A percentile compares a stretch with the other conserved stretches of the same genome.
Conservation (phyloP, 768 basidiomycete species). For the Arthromyces matolae region DNA sequence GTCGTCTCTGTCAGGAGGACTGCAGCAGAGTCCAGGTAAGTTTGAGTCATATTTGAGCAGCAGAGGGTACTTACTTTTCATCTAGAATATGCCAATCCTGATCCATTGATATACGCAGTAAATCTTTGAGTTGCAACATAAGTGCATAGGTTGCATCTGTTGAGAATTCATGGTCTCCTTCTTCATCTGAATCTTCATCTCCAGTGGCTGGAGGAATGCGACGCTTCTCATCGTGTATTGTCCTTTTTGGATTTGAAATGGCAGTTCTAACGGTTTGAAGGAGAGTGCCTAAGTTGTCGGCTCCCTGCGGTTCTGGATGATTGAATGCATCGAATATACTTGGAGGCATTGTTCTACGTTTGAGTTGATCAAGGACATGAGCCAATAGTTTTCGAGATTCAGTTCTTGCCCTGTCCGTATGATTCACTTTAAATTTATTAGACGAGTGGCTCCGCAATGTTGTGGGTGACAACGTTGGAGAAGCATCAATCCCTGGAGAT, state of each 20-base stretch:
- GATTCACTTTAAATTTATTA: slow-evolving; percentile 13
- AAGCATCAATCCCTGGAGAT: slow-evolving; percentile 18
- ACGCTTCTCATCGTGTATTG: slow-evolving; percentile 20
- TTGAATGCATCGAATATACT: slow-evolving; percentile 43
- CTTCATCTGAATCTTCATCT: slow-evolving; percentile 49
- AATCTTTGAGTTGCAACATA: slow-evolving; percentile 58
- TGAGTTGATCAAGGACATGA: slow-evolving; percentile 62
- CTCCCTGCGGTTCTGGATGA: slow-evolving; percentile 19
- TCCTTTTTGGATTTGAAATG: slow-evolving; percentile 36
- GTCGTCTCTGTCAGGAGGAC: slow-evolving; percentile 16
- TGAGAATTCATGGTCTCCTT: slow-evolving; percentile 43
- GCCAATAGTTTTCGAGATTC: slow-evolving; percentile 70
- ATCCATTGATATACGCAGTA: slow-evolving; percentile 49
- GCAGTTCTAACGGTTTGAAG: slow-evolving; percentile 43
- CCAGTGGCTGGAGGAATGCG: slow-evolving; percentile 13
- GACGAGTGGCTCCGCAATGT: slow-evolving; percentile 17
- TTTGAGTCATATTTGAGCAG: neutral
- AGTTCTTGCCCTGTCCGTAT: slow-evolving; percentile 41
- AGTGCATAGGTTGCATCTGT: slow-evolving; percentile 67
- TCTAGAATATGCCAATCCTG: slow-evolving; percentile 66
- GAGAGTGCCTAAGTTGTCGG: slow-evolving; percentile 37
- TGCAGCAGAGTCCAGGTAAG: neutral
- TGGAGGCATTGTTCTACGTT: slow-evolving; percentile 51
- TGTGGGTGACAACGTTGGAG: slow-evolving; percentile 20
- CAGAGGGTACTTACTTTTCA: slow-evolving; percentile 35